Base-by-base conservation (phyloP, 768 basidiomycete genomes). In the Strobilomyces dryophilus region DNA sequence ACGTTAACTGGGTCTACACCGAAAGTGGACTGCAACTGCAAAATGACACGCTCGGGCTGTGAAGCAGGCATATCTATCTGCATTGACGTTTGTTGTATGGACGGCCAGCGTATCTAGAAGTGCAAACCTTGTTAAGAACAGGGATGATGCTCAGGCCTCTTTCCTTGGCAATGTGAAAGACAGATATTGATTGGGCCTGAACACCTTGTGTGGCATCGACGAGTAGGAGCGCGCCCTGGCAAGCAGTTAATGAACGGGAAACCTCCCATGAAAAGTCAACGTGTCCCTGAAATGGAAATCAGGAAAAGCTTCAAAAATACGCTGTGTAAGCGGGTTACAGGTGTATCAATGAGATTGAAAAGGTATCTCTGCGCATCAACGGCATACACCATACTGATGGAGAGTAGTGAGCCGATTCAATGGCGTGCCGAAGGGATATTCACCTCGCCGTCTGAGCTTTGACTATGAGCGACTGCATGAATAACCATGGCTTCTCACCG, bases 181-280 rank as follows among this genome's bases (percentile, higher is more conserved):
- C 95, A 1, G 92, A 95, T 49, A 99, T 84, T 14, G 95, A 93
- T 71, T 99, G 97, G 0, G 97, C 97, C 71, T 99, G 97, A 8
- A 99, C 85, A 17, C 97, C 97, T 74, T 95, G 95, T 48, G 91
- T 92, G n/a, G 92, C 92, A 65, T 99, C 97, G 3, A 98, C 94
- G 61, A 98, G 72, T 35, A 85, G 67, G 39, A 85, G 67, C 10
- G 92, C 95, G 9, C 97, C 97, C 73, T 99, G 91, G 59, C 90
- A 97, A 31, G 95, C 93, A 4, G 92, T 86, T 37, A 98, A 73
- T 26, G 91, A 93, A 45, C 97, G 82, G 15, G 92, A 88, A 32
- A 99, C 92, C 70, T 98, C 95, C 85, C 93, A 97, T 53, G 92
- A 82, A 71, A 99, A 99, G 74, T 99, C 97, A 35, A 98, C 97